Base-by-base conservation (phyloP, 352 stramenopile species). In the Phytophthora megakarya region DNA sequence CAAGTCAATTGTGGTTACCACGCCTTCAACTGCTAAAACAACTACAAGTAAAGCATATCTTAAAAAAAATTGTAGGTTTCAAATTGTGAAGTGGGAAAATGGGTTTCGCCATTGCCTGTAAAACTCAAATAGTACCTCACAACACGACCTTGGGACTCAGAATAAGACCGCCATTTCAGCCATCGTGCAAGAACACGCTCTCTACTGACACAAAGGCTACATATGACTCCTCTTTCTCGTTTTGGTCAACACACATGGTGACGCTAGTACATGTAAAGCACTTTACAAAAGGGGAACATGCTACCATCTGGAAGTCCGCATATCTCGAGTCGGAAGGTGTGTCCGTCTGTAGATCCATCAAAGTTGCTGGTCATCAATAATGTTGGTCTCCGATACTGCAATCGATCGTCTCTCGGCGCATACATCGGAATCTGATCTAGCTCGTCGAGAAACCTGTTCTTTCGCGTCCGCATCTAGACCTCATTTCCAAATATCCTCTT, bases 401-500 rank as follows among this genome's bases (percentile, higher is more conserved):
- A 15, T 35, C 30, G 8, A 11, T 35, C 30, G 26, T 32, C 9
- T 15, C 30, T 35, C 13, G 30, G 30, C 8, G n/a, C n/a, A n/a
- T n/a, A n/a, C n/a, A n/a, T n/a, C n/a, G n/a, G n/a, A n/a, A n/a
- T n/a, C n/a, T n/a, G n/a, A n/a, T n/a, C n/a, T n/a, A n/a, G n/a
- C n/a, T 35, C 30, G 13, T 35, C 30, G n/a, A 35, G 30, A 12
- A 35, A 35, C 10, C 10, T 35, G 8, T 35, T 35, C 30, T 5
- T 35, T 35, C 13, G 30, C 30, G 30, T 15, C 30, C 10, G 30
- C 30, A 35, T 35, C 8, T 11, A 5, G 30, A 35, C 30, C 1
- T 61, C 53, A 61, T 53, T 61, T 37, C 33, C 40, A 61, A 61
- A 35, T 46, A 6, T 61, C 22, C 30, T 53, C 42, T 16, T 12